Evolutionary conservation across 345 rosid species (phyloP).

Genomic region (Eucalyptus victrix): DNA sequence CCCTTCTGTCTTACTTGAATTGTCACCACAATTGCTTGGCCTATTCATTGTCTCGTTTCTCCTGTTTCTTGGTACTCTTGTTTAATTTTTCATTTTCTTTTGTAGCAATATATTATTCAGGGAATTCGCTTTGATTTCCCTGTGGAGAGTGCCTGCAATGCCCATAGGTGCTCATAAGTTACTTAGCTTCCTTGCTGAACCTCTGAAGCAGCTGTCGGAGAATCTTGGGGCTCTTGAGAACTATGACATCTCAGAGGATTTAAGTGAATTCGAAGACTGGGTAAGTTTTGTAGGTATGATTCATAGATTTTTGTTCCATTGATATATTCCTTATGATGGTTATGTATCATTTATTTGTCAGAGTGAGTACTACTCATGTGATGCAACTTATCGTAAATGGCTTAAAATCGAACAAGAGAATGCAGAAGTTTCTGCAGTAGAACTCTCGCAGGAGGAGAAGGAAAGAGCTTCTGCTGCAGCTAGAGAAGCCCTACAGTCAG

Average conservation of each 20-base stretch:
- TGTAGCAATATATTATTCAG: constrained; percentile 84
- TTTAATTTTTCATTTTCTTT: neutral
- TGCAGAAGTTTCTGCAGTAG: constrained; percentile 52
- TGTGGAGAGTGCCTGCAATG: constrained; percentile 98
- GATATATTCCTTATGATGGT: neutral
- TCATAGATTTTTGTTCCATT: neutral
- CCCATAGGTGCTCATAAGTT: constrained; percentile 92
- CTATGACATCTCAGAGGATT: constrained; percentile 50
- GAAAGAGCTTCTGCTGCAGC: constrained; percentile 56
- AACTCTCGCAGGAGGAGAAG: constrained; percentile 73
- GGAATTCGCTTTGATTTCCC: constrained; percentile 89
- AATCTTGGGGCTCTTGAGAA: constrained; percentile 41
- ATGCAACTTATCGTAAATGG: constrained; percentile 94
- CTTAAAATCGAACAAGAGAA: constrained; percentile 71
- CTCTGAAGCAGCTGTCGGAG: constrained; percentile 90
- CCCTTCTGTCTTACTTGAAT: neutral
- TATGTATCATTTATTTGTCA: neutral
- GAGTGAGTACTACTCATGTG: constrained; percentile 94
- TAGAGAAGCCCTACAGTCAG: constrained; percentile 50
- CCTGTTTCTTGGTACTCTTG: neutral
- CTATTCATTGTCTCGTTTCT: neutral
- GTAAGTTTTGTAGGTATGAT: constrained; percentile 13
- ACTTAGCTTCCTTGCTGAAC: constrained; percentile 95
- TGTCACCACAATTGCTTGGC: neutral
- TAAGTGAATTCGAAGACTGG: constrained; percentile 94